Percentiles rank a stretch among this genome's conserved stretches.
phyloP scores from a whole-genome alignment of 768 basidiomycete species.

The Ramaria rubella region DNA sequence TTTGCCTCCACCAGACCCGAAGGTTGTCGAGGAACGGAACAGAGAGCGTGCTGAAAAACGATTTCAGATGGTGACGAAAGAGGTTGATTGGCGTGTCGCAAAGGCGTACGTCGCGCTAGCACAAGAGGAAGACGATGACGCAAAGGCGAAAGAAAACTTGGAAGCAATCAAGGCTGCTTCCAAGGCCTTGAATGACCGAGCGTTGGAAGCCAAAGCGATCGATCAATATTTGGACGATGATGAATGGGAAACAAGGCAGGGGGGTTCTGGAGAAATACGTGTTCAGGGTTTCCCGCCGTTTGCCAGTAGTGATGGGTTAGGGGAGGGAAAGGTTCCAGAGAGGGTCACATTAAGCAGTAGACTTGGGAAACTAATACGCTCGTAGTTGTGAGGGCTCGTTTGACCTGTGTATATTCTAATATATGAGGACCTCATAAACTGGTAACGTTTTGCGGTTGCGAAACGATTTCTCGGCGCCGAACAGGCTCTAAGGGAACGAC shows the following conservation, averaged over 20 bases:
- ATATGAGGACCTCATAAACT: no score
- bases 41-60: constrained; percentile 51
- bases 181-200: not conserved
- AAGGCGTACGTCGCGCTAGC: constrained; percentile 67
- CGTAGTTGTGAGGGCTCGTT: not conserved
- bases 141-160: not conserved
- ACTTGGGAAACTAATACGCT: constrained; percentile 11
- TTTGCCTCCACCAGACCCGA: constrained; percentile 26
- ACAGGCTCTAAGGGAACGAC: not conserved
- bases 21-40: constrained; percentile 30
- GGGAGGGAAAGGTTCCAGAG: no score
- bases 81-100: constrained; percentile 59
- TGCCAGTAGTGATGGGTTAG: not conserved
- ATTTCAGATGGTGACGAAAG: constrained; percentile 61
- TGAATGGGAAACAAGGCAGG: constrained; percentile 53
- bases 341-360: constrained; percentile 19
- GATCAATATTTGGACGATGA: constrained; percentile 58
- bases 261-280: constrained; percentile 21
- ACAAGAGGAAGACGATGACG: constrained; percentile 28
- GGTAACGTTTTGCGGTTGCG: no score
- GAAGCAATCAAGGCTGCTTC: not conserved
- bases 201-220: constrained; percentile 46
- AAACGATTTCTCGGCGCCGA: no score
- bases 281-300: not conserved
- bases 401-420: no score